A percentile compares a stretch with the other conserved stretches of the same genome.
Evolutionary conservation across 2,329 filamentous ascomycete genomes (phyloP).

Genomic region (Pyricularia grisea): DNA sequence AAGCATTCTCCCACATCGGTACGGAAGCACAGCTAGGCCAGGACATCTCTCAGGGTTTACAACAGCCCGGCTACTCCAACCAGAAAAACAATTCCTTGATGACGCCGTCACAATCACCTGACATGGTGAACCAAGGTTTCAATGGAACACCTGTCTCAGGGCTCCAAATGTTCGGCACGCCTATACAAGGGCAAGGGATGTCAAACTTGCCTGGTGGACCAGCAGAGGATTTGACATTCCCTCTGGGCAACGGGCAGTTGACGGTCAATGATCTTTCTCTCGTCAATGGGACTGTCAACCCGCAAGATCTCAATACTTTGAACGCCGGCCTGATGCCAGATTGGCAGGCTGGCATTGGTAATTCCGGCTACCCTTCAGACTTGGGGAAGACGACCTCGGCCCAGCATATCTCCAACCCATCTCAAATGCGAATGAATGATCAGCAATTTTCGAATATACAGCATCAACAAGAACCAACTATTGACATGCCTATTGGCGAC

Average conservation of each 20-base stretch:
- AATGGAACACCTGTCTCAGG: not conserved
- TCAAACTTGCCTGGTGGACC: not conserved
- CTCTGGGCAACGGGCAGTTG: not conserved
- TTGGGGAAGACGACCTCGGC: not conserved
- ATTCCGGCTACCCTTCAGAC: not conserved
- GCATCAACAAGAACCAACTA: not conserved
- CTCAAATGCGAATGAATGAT: not conserved
- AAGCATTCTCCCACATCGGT: not conserved
- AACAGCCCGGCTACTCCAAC: not conserved
- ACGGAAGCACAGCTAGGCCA: not conserved
- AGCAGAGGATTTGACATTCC: not conserved
- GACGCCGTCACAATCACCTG: not conserved
- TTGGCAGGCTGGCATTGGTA: not conserved
- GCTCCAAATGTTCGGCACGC: not conserved
- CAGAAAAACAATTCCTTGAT: not conserved
- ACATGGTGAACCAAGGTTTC: not conserved
- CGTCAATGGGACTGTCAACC: not conserved
- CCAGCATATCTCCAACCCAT: not conserved
- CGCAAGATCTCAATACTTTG: not conserved
- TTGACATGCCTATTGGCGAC: not conserved
- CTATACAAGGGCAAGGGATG: not conserved
- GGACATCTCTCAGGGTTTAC: constrained; percentile 4
- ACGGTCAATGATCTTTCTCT: not conserved
- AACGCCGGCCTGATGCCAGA: not conserved
- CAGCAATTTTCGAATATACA: not conserved